Percentiles rank a stretch among this genome's conserved stretches.
phyloP scores from a whole-genome alignment of 192 early-diverging fungal genomes.

The Coemansia sp. region DNA sequence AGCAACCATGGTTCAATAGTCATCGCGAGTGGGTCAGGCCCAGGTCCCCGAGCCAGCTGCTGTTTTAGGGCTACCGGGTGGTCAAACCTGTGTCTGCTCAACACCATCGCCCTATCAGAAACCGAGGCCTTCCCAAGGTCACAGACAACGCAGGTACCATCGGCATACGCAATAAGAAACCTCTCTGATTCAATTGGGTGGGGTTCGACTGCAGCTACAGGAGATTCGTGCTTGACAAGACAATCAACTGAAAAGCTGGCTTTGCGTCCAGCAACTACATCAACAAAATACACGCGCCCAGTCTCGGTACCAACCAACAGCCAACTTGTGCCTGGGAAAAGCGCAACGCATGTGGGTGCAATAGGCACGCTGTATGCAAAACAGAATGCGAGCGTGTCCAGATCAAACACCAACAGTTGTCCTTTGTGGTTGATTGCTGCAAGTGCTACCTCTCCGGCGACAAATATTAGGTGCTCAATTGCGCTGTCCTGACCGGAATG shows the following conservation, averaged over 20 bases:
- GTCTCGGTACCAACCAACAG: conserved; percentile 36
- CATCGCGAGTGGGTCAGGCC: background rate
- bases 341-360: conserved; percentile 24
- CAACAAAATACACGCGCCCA: conserved; percentile 53
- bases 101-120: conserved; percentile 20
- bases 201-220: conserved; percentile 25
- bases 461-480: conserved; percentile 19
- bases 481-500: background rate
- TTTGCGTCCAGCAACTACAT: conserved; percentile 31
- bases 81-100: conserved; percentile 27
- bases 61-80: conserved; percentile 8
- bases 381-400: conserved; percentile 19
- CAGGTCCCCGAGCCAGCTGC: background rate
- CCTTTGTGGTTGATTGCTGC: conserved; percentile 27
- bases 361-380: conserved; percentile 35
- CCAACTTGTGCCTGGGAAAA: conserved; percentile 41
- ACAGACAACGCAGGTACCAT: conserved; percentile 34
- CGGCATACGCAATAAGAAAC: conserved; percentile 37
- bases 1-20: conserved; percentile 11
- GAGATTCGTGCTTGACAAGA: conserved; percentile 5
- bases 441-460: conserved; percentile 22
- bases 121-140: conserved; percentile 35
- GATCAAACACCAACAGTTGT: conserved; percentile 39
- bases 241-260: conserved; percentile 46
- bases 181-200: conserved; percentile 45